phyloP scores from a whole-genome alignment of 2,329 filamentous ascomycete species.

The Colletotrichum plurivorum region DNA sequence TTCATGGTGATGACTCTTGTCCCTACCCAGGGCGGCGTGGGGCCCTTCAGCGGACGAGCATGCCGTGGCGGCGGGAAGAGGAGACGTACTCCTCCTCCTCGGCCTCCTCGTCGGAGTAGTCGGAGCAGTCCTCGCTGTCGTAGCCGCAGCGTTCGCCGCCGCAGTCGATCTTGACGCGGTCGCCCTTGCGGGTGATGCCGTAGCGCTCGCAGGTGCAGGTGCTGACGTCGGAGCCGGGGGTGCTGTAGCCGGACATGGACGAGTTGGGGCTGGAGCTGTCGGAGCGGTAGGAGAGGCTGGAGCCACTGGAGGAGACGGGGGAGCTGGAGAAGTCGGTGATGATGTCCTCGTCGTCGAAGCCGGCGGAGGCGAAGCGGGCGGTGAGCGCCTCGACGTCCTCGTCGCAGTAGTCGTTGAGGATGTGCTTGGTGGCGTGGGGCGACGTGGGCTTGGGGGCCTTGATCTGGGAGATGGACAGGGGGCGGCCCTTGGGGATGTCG shows the following conservation, averaged over 20 bases:
- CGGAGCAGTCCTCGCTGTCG: conserved; percentile 78
- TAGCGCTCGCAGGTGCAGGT: conserved; percentile 96
- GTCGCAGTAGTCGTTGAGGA: conserved; percentile 85
- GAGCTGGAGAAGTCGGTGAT: conserved; percentile 69
- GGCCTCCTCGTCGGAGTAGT: conserved; percentile 69
- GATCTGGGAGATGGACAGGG: conserved; percentile 90
- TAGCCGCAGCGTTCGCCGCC: conserved; percentile 90
- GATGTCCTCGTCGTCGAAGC: conserved; percentile 71
- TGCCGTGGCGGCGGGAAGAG: conserved; percentile 74
- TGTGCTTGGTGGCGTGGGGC: conserved; percentile 88
- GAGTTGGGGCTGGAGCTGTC: conserved; percentile 82
- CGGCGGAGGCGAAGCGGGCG: conserved; percentile 77
- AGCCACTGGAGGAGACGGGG: conserved; percentile 77
- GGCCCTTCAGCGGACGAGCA: conserved; percentile 63
- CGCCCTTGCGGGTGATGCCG: conserved; percentile 93
- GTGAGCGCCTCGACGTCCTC: conserved; percentile 85
- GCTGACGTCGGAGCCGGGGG: conserved; percentile 80
- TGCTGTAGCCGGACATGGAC: conserved; percentile 83
- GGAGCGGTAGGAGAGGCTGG: conserved; percentile 79
- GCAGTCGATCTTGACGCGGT: conserved; percentile 96
- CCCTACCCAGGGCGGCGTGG: conserved; percentile 32
- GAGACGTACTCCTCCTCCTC: conserved; percentile 59
- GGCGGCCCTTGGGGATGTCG: conserved; percentile 89
- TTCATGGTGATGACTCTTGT: neutral
- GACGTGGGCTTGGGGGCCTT: conserved; percentile 90